phyloP scores from a whole-genome alignment of 2,329 filamentous ascomycete genomes.

The Aspergillus vadensis region DNA sequence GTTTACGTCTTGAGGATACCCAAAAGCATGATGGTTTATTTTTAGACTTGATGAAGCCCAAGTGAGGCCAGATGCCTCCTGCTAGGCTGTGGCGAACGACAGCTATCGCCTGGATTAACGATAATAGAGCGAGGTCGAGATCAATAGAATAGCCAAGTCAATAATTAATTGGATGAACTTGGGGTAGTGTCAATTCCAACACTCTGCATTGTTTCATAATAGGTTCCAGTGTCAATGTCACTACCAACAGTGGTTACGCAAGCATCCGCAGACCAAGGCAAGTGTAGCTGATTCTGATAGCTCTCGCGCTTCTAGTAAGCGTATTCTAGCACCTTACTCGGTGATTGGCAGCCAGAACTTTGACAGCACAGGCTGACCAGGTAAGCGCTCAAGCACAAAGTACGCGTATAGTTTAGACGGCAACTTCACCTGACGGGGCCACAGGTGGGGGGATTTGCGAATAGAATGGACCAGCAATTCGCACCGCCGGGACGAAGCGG shows the following conservation, averaged over 20 bases:
- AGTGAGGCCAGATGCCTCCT: constrained; percentile 1
- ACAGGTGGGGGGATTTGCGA: neutral
- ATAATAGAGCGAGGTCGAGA: neutral
- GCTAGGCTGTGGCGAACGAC: neutral
- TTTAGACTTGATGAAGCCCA: constrained; percentile 14
- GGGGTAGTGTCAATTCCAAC: neutral
- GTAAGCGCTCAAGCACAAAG: neutral
- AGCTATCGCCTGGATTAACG: neutral
- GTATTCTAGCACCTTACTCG: neutral
- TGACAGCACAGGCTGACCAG: neutral
- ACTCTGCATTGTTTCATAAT: neutral
- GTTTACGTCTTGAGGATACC: constrained; percentile 12
- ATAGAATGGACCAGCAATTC: neutral
- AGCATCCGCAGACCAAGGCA: neutral
- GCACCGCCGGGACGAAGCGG: constrained; percentile 3
- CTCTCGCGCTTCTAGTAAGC: neutral
- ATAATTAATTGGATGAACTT: neutral
- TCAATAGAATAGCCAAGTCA: neutral
- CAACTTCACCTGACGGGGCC: neutral
- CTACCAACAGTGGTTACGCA: neutral
- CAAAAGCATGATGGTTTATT: constrained; percentile 11
- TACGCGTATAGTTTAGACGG: neutral
- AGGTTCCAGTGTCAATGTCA: neutral
- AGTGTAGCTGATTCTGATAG: neutral
- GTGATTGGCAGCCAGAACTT: neutral